phyloP scores from a whole-genome alignment of 2,329 filamentous ascomycete species.

The Fusarium sp. region DNA sequence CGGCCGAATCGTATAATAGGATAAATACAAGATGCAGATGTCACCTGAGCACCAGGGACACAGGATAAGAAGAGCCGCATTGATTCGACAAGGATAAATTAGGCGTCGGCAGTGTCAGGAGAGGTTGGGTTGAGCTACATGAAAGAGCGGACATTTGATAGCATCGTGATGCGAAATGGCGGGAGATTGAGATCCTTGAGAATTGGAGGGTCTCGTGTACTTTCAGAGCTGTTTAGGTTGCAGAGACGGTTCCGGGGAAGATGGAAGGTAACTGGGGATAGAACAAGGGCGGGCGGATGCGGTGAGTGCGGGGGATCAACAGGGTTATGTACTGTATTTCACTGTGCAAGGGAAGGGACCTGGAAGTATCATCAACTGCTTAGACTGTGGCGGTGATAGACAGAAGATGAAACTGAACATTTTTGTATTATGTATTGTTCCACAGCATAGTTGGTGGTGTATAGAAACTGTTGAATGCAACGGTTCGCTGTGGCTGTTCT shows the following conservation, averaged over 20 bases:
- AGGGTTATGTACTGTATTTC: constrained; percentile 1
- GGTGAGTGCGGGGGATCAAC: constrained; percentile 45
- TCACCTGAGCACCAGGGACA: constrained; percentile 32
- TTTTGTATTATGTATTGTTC: constrained; percentile 3
- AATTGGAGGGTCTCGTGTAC: constrained; percentile 24
- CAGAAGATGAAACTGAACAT: constrained; percentile 20
- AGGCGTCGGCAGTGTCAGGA: constrained; percentile 19
- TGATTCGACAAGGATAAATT: constrained; percentile 28
- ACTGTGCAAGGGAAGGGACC: background rate
- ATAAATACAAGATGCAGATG: constrained; percentile 21
- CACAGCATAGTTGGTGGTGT: constrained; percentile 16
- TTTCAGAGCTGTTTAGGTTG: constrained; percentile 3
- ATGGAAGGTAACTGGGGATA: constrained; percentile 18
- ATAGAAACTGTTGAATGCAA: constrained; percentile 27
- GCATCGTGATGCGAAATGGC: constrained; percentile 29
- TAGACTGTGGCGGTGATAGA: constrained; percentile 7
- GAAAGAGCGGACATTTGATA: constrained; percentile 14
- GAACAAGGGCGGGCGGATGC: constrained; percentile 38
- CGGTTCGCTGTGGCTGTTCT: constrained; percentile 29
- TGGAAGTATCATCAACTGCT: background rate
- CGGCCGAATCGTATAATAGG: constrained; percentile 28
- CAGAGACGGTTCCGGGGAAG: constrained; percentile 30
- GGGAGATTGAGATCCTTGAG: constrained; percentile 24
- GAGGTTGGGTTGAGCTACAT: constrained; percentile 19
- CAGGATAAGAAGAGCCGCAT: constrained; percentile 22